Conservation (phyloP, 2,329 filamentous ascomycete genomes). For the Sporothrix curviconia region DNA sequence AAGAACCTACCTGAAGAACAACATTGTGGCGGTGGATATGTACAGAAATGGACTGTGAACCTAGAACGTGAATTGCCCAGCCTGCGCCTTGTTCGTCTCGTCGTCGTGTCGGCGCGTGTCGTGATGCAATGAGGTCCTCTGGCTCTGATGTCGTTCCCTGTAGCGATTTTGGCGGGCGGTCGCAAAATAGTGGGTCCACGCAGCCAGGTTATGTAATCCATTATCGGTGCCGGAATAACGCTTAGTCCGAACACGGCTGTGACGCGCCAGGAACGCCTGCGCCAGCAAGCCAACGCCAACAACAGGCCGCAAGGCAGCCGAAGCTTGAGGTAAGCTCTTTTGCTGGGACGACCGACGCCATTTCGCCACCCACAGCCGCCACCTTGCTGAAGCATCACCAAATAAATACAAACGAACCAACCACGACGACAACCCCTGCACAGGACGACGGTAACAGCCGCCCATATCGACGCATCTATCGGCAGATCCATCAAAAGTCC, state of each 20-base stretch:
- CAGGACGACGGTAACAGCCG: no score
- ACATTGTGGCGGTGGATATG: neutral
- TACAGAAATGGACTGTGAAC: neutral
- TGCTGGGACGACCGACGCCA: constrained; percentile 1
- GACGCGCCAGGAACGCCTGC: neutral
- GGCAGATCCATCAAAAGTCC: no score
- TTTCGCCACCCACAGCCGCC: neutral
- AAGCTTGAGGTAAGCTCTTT: constrained; percentile 33
- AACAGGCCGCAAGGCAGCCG: constrained; percentile 28
- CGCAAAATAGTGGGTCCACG: no score
- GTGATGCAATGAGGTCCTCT: no score
- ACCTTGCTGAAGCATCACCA: neutral
- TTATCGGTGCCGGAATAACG: no score
- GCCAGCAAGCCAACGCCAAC: neutral
- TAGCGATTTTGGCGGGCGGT: no score
- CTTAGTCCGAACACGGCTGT: neutral
- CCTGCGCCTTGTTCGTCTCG: no score
- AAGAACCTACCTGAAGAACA: constrained; percentile 10
- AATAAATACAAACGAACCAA: neutral
- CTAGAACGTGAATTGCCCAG: no score
- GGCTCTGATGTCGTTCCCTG: no score
- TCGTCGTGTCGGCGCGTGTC: no score
- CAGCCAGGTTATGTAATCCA: no score
- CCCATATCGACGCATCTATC: no score
- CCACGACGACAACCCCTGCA: neutral